Conservation (phyloP, 1,284 basidiomycete genomes). For the Ganoderma sp. region DNA sequence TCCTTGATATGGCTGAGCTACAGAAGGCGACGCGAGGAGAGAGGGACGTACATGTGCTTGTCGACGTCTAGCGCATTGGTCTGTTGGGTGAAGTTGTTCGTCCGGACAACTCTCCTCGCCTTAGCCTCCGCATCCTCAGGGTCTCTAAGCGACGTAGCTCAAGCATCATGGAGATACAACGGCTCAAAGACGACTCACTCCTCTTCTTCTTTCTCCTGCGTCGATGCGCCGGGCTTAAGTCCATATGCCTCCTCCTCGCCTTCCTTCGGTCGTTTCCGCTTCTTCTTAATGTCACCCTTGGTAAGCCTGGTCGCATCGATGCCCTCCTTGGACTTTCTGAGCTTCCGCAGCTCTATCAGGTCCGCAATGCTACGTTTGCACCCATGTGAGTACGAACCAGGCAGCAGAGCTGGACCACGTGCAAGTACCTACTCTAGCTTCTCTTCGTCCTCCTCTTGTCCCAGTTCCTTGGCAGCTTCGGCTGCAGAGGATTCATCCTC, state of each 20-base stretch:
- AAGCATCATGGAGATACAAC: slow-evolving; percentile 13
- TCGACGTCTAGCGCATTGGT: slow-evolving; percentile 96
- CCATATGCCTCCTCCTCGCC: slow-evolving; percentile 62
- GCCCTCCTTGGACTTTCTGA: slow-evolving; percentile 78
- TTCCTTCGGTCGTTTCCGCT: slow-evolving; percentile 59
- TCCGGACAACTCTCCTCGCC: slow-evolving; percentile 76
- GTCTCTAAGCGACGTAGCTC: slow-evolving; percentile 46
- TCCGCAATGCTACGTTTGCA: slow-evolving; percentile 69
- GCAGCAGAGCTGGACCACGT: slow-evolving; percentile 18
- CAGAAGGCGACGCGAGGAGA: slow-evolving; percentile 1
- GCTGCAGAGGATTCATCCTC: slow-evolving; percentile 10
- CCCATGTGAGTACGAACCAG: slow-evolving; percentile 15
- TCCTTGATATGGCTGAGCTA: slow-evolving; percentile 60
- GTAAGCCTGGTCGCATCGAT: slow-evolving; percentile 88
- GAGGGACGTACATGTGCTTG: slow-evolving; percentile 87
- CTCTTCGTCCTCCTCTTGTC: slow-evolving; percentile 47
- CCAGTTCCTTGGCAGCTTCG: slow-evolving; percentile 43
- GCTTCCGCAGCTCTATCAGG: slow-evolving; percentile 82
- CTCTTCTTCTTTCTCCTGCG: slow-evolving; percentile 62
- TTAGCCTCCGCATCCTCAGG: slow-evolving; percentile 70
- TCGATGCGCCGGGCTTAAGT: slow-evolving; percentile 53
- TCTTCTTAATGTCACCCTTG: slow-evolving; percentile 81
- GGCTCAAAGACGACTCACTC: slow-evolving; percentile 51
- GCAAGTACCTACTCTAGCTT: slow-evolving; percentile 55
- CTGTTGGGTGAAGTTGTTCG: slow-evolving; percentile 96